phyloP scores from a whole-genome alignment of 768 basidiomycete genomes.

The Tephrocybe sp. region DNA sequence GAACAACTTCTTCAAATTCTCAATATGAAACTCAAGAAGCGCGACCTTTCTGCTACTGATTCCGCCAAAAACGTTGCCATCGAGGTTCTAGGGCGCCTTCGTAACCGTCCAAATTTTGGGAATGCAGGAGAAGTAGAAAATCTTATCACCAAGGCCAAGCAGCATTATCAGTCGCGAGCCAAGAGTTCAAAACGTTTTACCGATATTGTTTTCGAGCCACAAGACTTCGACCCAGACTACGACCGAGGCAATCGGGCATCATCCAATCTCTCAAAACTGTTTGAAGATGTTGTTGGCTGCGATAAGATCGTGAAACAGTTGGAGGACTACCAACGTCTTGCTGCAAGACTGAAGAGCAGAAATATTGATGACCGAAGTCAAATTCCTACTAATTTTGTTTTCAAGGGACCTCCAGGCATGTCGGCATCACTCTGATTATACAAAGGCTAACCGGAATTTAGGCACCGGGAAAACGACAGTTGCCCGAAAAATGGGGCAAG shows the following conservation, averaged over 20 bases:
- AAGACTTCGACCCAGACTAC: slow-evolving; percentile 68
- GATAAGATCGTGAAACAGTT: slow-evolving; percentile 53
- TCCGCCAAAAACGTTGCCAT: slow-evolving; percentile 58
- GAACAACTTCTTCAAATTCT: slow-evolving; percentile 52
- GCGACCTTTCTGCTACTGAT: slow-evolving; percentile 57
- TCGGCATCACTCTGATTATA: too few species aligned
- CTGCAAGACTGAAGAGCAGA: slow-evolving; percentile 37
- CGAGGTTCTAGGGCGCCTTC: slow-evolving; percentile 39
- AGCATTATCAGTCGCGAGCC: slow-evolving; percentile 29
- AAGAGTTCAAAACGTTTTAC: slow-evolving; percentile 22
- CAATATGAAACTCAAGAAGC: slow-evolving; percentile 53
- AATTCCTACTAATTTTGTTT: slow-evolving; percentile 68
- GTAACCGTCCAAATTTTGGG: slow-evolving; percentile 61
- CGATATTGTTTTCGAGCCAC: slow-evolving; percentile 52
- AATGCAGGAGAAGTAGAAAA: slow-evolving; percentile 70
- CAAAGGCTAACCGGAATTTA: too few species aligned
- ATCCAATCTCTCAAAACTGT: slow-evolving; percentile 52
- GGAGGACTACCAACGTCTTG: slow-evolving; percentile 51
- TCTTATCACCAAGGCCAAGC: slow-evolving; percentile 50
- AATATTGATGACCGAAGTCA: slow-evolving; percentile 45
- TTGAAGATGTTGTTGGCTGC: slow-evolving; percentile 63
- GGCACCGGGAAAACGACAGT: slow-evolving; percentile 68
- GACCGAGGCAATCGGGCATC: slow-evolving; percentile 49
- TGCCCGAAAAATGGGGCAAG: slow-evolving; percentile 61
- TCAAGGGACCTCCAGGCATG: slow-evolving; percentile 71